phyloP scores from a whole-genome alignment of 2,329 filamentous ascomycete genomes.

The Xylaria sp. region DNA sequence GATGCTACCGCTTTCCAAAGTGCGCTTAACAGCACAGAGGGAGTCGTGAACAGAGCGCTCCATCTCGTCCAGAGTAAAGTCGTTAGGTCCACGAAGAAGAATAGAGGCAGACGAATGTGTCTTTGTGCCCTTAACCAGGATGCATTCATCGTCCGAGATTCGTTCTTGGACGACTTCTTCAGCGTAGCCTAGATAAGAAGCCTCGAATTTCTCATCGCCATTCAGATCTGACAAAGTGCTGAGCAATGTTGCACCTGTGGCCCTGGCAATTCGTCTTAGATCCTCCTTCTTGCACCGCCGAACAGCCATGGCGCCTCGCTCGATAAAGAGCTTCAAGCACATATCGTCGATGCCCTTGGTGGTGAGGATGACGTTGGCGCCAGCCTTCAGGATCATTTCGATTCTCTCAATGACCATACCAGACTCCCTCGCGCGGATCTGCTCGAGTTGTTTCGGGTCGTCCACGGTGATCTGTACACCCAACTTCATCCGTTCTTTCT shows the following conservation, averaged over 20 bases:
- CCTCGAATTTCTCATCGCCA: conserved; percentile 95
- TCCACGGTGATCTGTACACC: conserved; percentile 98
- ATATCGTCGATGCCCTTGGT: conserved; percentile 99
- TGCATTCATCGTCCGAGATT: conserved; percentile 99
- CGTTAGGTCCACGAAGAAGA: conserved; percentile 94
- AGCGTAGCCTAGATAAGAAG: conserved; percentile 87
- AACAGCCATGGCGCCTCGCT: conserved; percentile 95
- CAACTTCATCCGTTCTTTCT: conserved; percentile 99
- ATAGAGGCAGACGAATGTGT: conserved; percentile 93
- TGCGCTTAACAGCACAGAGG: conserved; percentile 95
- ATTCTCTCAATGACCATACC: conserved; percentile 94
- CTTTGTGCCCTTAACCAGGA: conserved; percentile 95
- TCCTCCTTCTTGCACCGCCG: conserved; percentile 99
- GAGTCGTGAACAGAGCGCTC: conserved; percentile 98
- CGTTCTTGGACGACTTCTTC: conserved; percentile 98
- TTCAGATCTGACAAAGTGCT: conserved; percentile 96
- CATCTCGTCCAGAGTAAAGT: conserved; percentile 98
- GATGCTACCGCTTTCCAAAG: conserved; percentile 94
- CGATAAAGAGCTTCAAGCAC: conserved; percentile 92
- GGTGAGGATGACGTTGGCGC: conserved; percentile 94
- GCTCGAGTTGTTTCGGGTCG: conserved; percentile 95
- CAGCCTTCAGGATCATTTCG: conserved; percentile 97
- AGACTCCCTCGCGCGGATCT: conserved; percentile 92
- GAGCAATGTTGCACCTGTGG: conserved; percentile 91
- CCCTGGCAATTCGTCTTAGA: conserved; percentile 92